A percentile compares a stretch with the other conserved stretches of the same genome.
These are phyloP conservation scores for Yamadazyma olivae DNA, from an alignment of 805 yeast genomes.

Conservation along the genomic window DNA sequence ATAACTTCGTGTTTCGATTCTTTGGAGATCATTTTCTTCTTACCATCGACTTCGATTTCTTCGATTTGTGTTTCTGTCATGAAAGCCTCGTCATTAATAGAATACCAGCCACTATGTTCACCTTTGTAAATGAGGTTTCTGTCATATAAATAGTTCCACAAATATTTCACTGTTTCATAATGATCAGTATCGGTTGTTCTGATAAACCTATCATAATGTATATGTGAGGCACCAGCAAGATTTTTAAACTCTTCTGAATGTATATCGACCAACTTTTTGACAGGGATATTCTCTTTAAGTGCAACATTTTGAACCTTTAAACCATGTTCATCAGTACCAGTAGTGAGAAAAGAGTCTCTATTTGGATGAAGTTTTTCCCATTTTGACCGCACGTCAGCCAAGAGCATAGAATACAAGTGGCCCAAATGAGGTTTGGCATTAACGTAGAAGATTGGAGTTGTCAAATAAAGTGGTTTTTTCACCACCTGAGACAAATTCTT, in stretches of 20 bases:
- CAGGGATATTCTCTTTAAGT: constrained; percentile 38
- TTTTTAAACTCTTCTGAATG: constrained; percentile 61
- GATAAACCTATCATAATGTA: constrained; percentile 72
- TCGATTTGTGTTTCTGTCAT: constrained; percentile 79
- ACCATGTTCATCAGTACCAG: constrained; percentile 98
- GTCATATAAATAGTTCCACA: constrained; percentile 64
- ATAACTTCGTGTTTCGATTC: constrained; percentile 78
- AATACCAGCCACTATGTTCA: constrained; percentile 90
- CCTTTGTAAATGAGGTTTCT: constrained; percentile 78
- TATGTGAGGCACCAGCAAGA: constrained; percentile 56
- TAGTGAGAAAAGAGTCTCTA: constrained; percentile 52
- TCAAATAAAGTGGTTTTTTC: constrained; percentile 19
- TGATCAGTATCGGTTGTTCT: constrained; percentile 91
- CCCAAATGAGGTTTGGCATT: constrained; percentile 95
- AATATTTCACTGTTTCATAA: constrained; percentile 52
- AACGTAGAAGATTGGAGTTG: constrained; percentile 95
- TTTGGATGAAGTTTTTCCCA: constrained; percentile 54
- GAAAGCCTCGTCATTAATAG: constrained; percentile 90
- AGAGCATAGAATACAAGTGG: constrained; percentile 81
- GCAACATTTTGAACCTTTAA: constrained; percentile 91
- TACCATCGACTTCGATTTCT: constrained; percentile 24
- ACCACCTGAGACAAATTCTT: background rate
- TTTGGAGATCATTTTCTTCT: constrained; percentile 41
- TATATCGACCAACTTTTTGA: constrained; percentile 70
- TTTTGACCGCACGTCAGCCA: constrained; percentile 75